These are phyloP conservation scores for Lenwebbia sp. DNA, from an alignment of 345 rosid genomes.

Conservation along the genomic window DNA sequence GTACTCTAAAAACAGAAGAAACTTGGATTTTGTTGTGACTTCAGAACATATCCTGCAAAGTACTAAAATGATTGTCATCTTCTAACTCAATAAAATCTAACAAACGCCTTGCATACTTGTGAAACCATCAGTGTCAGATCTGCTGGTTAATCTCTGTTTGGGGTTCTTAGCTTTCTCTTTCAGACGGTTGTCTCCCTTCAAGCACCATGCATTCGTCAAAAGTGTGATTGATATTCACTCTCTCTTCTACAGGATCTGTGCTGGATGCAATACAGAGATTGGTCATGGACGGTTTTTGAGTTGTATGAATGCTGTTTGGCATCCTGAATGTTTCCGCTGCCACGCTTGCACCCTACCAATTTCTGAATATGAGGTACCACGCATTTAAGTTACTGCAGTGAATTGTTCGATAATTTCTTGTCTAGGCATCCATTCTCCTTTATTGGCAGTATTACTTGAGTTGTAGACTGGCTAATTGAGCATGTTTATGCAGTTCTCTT, in stretches of 20 bases:
- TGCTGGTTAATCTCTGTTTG: not conserved
- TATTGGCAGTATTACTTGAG: not conserved
- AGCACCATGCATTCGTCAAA: not conserved
- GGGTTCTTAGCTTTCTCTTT: constrained; percentile 3
- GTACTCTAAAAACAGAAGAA: not conserved
- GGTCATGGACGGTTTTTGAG: constrained; percentile 83
- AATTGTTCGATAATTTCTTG: not conserved
- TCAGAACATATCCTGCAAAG: not conserved
- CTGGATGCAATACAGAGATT: constrained; percentile 84
- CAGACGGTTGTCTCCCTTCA: not conserved
- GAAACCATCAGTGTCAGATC: not conserved
- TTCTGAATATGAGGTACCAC: constrained; percentile 75
- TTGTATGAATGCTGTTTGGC: constrained; percentile 84
- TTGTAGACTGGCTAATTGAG: constrained; percentile 7
- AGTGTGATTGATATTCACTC: not conserved
- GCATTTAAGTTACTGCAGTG: not conserved
- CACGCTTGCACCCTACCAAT: constrained; percentile 71
- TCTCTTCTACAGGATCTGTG: constrained; percentile 57
- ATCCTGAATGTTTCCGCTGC: constrained; percentile 92
- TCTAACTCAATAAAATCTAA: not conserved
- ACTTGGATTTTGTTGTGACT: not conserved
- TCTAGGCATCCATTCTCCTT: not conserved
- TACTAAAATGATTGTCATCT: not conserved
- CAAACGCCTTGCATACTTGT: not conserved
- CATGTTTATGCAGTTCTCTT: constrained; percentile 48